Conservation (phyloP, 495 filamentous ascomycete genomes). For the Penicillium cosmopolitanum region DNA sequence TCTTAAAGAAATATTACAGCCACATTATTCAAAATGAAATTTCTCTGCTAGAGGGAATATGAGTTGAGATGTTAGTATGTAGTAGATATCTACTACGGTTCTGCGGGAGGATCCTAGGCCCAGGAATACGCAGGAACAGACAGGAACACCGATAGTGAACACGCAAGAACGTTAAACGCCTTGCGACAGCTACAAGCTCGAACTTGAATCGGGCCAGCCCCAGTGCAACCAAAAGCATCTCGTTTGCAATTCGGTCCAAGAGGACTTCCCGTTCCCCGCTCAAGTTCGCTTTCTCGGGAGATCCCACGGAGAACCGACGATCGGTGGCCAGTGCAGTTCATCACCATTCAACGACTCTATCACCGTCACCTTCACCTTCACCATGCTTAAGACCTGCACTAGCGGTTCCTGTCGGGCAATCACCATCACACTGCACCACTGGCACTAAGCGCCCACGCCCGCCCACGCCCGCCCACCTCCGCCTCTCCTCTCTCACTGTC, state of each 20-base stretch:
- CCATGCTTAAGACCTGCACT: conserved; percentile 4
- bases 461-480: neutral
- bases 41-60: too few relatives aligned
- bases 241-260: neutral
- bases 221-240: neutral
- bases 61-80: too few relatives aligned
- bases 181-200: neutral
- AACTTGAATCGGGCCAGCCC: neutral
- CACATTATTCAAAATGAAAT: too few relatives aligned
- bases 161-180: neutral
- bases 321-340: neutral
- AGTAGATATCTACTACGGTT: too few relatives aligned
- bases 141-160: neutral
- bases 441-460: conserved; percentile 3
- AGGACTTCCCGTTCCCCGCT: neutral
- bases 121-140: neutral
- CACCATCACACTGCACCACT: conserved; percentile 6
- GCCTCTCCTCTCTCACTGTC: neutral
- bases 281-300: neutral
- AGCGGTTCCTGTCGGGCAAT: neutral
- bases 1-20: too few relatives aligned
- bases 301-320: neutral
- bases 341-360: neutral
- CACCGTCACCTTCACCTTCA: neutral
- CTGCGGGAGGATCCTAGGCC: too few relatives aligned